Conservation (phyloP, 2,329 filamentous ascomycete genomes). For the Chaetomium sp. region DNA sequence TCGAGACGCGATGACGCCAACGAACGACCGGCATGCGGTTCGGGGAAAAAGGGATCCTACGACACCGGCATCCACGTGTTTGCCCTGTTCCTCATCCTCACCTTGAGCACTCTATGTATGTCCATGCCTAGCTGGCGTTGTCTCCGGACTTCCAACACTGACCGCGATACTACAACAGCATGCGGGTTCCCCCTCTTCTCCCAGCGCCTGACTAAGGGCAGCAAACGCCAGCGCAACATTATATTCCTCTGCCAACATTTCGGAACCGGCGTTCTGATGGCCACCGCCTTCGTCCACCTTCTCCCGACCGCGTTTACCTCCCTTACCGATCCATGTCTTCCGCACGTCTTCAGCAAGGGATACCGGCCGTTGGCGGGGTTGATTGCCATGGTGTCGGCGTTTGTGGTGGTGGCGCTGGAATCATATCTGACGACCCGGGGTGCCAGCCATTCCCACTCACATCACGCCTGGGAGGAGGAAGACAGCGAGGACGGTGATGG, state of each 20-base stretch:
- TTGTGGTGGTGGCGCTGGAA: constrained; percentile 81
- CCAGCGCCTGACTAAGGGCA: constrained; percentile 55
- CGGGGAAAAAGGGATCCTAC: constrained; percentile 57
- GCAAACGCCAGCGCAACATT: constrained; percentile 60
- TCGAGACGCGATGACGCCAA: constrained; percentile 47
- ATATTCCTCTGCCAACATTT: constrained; percentile 73
- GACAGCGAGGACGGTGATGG: constrained; percentile 34
- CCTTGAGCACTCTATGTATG: constrained; percentile 60
- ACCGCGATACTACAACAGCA: constrained; percentile 44
- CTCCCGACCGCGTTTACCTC: constrained; percentile 69
- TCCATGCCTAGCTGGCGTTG: not conserved
- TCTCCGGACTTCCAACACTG: constrained; percentile 8
- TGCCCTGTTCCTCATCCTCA: constrained; percentile 67
- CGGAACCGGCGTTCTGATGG: constrained; percentile 82
- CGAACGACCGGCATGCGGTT: constrained; percentile 55
- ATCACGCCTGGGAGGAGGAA: constrained; percentile 54
- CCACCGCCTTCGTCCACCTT: constrained; percentile 81
- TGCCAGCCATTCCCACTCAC: constrained; percentile 62
- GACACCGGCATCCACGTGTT: constrained; percentile 68
- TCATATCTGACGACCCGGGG: constrained; percentile 80
- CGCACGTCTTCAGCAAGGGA: constrained; percentile 75
- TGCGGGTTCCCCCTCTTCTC: constrained; percentile 69
- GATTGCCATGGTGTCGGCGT: constrained; percentile 78
- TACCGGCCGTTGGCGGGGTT: constrained; percentile 80
- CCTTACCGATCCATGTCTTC: constrained; percentile 70